Evolutionary conservation across 176 grass and related monocot species (phyloP), one percentile per base, ranked within the genome.

Genomic region (Themeda triandra): DNA sequence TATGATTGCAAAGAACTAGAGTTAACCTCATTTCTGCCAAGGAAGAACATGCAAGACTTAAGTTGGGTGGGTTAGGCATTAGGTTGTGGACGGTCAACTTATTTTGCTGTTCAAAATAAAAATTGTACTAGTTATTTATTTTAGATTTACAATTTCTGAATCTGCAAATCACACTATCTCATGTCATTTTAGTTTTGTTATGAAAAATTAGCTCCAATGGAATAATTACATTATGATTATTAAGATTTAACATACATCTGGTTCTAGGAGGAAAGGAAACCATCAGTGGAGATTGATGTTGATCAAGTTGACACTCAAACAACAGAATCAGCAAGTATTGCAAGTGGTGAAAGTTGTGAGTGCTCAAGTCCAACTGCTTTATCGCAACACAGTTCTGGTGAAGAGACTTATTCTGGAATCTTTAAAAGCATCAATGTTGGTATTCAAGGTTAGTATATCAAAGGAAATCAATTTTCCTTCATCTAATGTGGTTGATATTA

Each of bases 401-500:
- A 95, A 40, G 82, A 82, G 56, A 59, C 69, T 81, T 87, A 87
- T 83, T 90, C 66, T 78, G 90, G 79, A 90, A 86, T 89, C 23
- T 92, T 90, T 66, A 80, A 79, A 45, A 88, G 85, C 53, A 80
- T 95, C 60, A 95, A 85, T 6, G 76, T 82, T 69, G 88, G 84
- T 51, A 91, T 95, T 86, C 79, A 92, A 88, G 90, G 93, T 84
- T 86, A 86, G 86, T 78, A 49, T 25, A 88, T n/a, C 28, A 77
- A 63, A 78, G 45, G 29, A 59, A 25, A 5, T 54, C 13, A 27
- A 14, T 2, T 48, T 33, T 85, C 59, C 30, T 88, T 21, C 21
- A 41, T 6, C 40, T 80, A 23, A 32, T 81, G 71, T 78, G 27
- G 45, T 86, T 59, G 33, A 40, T 56, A 41, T 23, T 83, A 39